Evolutionary conservation across 2,329 filamentous ascomycete species (phyloP).

Genomic region (Colletotrichum theobromicola): DNA sequence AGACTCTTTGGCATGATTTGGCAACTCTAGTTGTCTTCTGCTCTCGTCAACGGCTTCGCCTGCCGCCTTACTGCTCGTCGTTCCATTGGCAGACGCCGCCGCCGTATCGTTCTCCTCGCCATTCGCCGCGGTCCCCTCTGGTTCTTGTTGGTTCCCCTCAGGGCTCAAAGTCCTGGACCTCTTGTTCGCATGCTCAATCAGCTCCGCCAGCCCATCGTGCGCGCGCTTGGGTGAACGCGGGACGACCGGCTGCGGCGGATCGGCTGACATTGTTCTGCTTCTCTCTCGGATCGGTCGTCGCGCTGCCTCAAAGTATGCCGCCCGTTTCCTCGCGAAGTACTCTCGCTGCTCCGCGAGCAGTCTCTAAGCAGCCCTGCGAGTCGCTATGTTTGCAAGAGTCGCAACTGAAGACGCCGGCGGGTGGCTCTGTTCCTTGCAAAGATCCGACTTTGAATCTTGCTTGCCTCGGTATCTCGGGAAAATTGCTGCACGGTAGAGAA

Average conservation of each 20-base stretch:
- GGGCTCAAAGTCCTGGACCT: constrained; percentile 6
- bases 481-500: background rate
- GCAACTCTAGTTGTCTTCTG: background rate
- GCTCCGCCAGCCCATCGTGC: background rate
- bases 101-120: background rate
- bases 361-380: background rate
- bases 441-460: background rate
- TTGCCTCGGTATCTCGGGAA: background rate
- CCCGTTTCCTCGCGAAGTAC: background rate
- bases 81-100: background rate
- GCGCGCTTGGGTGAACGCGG: constrained; percentile 12
- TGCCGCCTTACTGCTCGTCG: background rate
- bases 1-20: background rate
- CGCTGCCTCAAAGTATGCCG: background rate
- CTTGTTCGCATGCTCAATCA: background rate
- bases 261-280: background rate
- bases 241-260: background rate
- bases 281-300: background rate
- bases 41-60: background rate
- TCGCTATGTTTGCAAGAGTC: background rate
- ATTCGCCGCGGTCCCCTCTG: background rate
- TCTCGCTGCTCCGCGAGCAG: background rate
- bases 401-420: background rate
- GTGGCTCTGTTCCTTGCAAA: background rate
- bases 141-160: background rate